Percentiles rank a stretch among this genome's conserved stretches.
Evolutionary conservation across 2,329 filamentous ascomycete species (phyloP).

Genomic region (Ophiostoma piceae): DNA sequence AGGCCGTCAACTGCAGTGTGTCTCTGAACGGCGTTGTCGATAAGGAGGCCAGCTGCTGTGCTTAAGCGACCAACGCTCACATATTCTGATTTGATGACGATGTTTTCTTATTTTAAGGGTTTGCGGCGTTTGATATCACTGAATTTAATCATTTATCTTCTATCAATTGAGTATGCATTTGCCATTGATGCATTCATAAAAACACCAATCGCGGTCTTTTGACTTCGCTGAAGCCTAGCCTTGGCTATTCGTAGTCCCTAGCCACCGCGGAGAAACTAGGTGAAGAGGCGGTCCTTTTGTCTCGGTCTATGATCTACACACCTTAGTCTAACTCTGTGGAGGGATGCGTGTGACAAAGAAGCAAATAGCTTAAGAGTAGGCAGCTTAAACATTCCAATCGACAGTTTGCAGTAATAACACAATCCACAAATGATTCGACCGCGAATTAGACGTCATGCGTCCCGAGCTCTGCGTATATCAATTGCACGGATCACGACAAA

Average conservation of each 20-base stretch:
- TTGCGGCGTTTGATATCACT: not conserved
- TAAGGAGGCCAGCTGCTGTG: not conserved
- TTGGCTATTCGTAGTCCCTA: not conserved
- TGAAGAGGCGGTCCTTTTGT: not conserved
- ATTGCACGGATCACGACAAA: not conserved
- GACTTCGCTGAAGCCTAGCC: not conserved
- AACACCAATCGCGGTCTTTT: too few species aligned
- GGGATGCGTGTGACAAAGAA: not conserved
- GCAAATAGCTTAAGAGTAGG: not conserved
- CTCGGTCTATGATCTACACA: not conserved
- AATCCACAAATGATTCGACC: not conserved
- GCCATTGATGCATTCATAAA: too few species aligned
- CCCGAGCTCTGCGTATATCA: not conserved
- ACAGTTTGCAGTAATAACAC: not conserved
- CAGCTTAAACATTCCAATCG: not conserved
- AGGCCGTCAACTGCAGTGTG: slow-evolving; percentile 40
- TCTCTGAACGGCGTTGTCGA: slow-evolving; percentile 27
- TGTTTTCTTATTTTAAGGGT: not conserved
- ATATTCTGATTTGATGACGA: not conserved
- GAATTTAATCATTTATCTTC: not conserved
- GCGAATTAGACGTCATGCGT: not conserved
- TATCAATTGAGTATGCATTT: too few species aligned
- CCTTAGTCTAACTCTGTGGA: not conserved
- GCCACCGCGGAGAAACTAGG: not conserved
- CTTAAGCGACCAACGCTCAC: not conserved